Percentiles rank a stretch among this genome's conserved stretches.
These are phyloP conservation scores for Skeletonema marinoi DNA, from an alignment of 108 stramenopile species.

Conservation along the genomic window DNA sequence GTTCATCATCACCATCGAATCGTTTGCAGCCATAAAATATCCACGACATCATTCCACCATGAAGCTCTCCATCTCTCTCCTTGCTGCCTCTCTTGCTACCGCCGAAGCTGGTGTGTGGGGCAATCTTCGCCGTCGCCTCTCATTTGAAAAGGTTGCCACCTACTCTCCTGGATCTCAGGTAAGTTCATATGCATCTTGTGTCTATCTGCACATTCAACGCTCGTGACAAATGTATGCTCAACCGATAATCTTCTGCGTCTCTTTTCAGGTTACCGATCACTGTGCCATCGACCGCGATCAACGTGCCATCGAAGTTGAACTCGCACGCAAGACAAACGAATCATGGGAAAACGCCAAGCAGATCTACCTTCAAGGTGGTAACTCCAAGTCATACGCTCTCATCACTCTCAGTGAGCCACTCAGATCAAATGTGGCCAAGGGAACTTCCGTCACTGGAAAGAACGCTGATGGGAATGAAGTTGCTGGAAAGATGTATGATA, in stretches of 20 bases:
- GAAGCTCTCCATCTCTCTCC: conserved; percentile 4
- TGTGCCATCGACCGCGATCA: conserved; percentile 79
- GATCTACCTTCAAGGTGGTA: conserved; percentile 67
- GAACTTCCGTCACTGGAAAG: conserved; percentile 40
- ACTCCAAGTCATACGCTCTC: conserved; percentile 68
- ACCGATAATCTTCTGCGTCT: too few species aligned
- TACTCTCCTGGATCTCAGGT: conserved; percentile 70
- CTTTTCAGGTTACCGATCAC: conserved; percentile 46
- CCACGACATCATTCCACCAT: background rate
- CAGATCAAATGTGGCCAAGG: conserved; percentile 18
- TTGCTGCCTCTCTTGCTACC: conserved; percentile 1
- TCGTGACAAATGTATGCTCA: background rate
- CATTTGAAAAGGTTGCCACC: conserved; percentile 58
- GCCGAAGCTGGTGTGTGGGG: conserved; percentile 4
- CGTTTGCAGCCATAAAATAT: background rate
- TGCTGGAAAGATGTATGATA: conserved; percentile 45
- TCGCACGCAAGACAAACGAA: conserved; percentile 27
- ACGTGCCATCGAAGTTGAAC: conserved; percentile 55
- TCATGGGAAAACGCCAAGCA: conserved; percentile 44
- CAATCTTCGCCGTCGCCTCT: conserved; percentile 26
- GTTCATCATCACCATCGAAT: too few species aligned
- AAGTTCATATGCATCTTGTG: conserved; percentile 41
- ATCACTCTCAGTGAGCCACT: conserved; percentile 56
- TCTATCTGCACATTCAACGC: background rate
- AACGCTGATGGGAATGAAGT: conserved; percentile 51